These are phyloP conservation scores for Fusarium tanahbumbuense DNA, from an alignment of 2,329 filamentous ascomycete genomes.

Conservation along the genomic window DNA sequence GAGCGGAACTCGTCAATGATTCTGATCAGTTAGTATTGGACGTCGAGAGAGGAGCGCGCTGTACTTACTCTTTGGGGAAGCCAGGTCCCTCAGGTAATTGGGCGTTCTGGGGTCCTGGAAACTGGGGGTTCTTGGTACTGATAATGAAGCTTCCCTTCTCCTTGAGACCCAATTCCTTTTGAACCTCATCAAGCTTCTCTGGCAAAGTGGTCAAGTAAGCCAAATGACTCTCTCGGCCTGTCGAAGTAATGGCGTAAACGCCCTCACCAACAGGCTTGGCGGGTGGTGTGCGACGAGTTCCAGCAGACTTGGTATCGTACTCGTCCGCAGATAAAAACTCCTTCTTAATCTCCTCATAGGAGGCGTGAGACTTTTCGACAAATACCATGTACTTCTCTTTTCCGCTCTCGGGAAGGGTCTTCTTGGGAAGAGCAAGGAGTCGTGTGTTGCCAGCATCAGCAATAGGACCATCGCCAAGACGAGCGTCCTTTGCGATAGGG, in stretches of 20 bases:
- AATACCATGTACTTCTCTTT: constrained; percentile 82
- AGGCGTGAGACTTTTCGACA: constrained; percentile 77
- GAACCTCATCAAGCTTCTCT: constrained; percentile 74
- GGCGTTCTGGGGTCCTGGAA: constrained; percentile 71
- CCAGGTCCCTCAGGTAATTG: constrained; percentile 73
- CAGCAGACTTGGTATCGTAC: constrained; percentile 81
- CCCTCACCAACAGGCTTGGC: constrained; percentile 85
- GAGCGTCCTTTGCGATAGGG: constrained; percentile 75
- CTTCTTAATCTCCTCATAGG: constrained; percentile 77
- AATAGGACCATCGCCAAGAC: constrained; percentile 64
- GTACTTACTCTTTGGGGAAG: constrained; percentile 74
- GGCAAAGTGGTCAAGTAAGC: constrained; percentile 85
- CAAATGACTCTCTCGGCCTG: constrained; percentile 78
- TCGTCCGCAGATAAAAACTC: constrained; percentile 74
- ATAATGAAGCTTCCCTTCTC: constrained; percentile 81
- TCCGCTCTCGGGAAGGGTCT: constrained; percentile 77
- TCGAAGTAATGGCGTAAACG: constrained; percentile 83
- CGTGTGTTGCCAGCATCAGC: constrained; percentile 71
- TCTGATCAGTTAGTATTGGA: constrained; percentile 51
- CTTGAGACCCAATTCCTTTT: constrained; percentile 78
- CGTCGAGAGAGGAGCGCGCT: background rate
- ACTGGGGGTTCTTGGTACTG: constrained; percentile 82
- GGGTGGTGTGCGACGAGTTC: constrained; percentile 74
- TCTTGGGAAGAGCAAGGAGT: constrained; percentile 84
- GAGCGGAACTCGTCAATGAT: constrained; percentile 77